Conservation (phyloP, 345 rosid species). For the Populus nigra region DNA sequence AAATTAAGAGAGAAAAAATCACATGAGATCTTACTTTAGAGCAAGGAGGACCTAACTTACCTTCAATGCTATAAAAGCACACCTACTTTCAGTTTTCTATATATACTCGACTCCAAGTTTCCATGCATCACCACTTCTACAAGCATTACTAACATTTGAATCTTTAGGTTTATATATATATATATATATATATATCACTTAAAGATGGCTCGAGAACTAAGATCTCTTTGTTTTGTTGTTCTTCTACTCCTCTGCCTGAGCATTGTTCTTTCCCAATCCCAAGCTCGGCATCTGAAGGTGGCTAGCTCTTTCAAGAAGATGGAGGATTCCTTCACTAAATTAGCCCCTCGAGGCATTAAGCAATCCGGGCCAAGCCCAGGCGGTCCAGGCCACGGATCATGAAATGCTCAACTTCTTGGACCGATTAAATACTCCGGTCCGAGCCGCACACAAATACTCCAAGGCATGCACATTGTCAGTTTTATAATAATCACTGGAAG, state of each 20-base stretch:
- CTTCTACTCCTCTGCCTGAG: not conserved
- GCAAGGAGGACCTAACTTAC: not conserved
- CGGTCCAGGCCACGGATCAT: slow-evolving; percentile 31
- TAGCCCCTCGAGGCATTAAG: slow-evolving; percentile 10
- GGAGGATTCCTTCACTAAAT: not conserved
- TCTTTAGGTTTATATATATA: not conserved
- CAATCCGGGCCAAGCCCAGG: slow-evolving; percentile 35
- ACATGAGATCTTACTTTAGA: not conserved
- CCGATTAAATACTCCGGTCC: slow-evolving; percentile 26
- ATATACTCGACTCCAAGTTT: not conserved
- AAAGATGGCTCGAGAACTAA: slow-evolving; percentile 2
- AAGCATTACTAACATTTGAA: not conserved
- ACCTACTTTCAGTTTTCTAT: not conserved
- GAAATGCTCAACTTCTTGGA: not conserved
- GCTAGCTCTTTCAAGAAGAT: not conserved
- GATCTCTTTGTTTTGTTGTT: not conserved
- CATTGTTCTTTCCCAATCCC: not conserved
- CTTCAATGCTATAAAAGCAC: not conserved
- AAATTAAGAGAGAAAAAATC: not conserved
- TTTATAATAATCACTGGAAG: too few relatives aligned
- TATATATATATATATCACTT: too few relatives aligned
- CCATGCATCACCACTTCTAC: not conserved
- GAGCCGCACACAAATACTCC: slow-evolving; percentile 27
- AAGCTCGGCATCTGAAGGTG: slow-evolving; percentile 3
- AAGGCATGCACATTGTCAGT: not conserved